Percentiles rank a stretch among this genome's conserved stretches.
These are phyloP conservation scores for Colletotrichum godetiae DNA, from an alignment of 2,329 filamentous ascomycete species.

Conservation along the genomic window DNA sequence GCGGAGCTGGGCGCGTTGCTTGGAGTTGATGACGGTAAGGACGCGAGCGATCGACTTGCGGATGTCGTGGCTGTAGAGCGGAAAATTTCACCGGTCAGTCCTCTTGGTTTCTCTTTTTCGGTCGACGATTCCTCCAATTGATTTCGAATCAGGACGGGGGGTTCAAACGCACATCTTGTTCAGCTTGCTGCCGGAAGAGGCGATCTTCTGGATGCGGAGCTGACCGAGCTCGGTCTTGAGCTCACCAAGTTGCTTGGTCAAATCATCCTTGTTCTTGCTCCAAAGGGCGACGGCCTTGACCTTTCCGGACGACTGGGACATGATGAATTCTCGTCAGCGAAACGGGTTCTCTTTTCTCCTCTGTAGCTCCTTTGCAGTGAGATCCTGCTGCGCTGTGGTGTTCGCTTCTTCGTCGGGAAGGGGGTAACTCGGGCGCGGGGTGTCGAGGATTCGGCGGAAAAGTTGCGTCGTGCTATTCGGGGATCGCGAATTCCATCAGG, in stretches of 20 bases:
- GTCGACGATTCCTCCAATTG: conserved; percentile 33
- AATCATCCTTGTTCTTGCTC: conserved; percentile 99
- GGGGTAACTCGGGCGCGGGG: conserved; percentile 16
- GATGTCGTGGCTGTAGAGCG: conserved; percentile 83
- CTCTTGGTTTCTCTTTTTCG: conserved; percentile 8
- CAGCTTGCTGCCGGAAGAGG: conserved; percentile 94
- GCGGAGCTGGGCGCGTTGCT: conserved; percentile 97
- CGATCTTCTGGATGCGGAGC: conserved; percentile 98
- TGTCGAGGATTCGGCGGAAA: conserved; percentile 16
- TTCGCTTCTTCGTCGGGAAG: conserved; percentile 21
- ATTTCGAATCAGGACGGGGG: conserved; percentile 1
- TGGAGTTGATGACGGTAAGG: conserved; percentile 99
- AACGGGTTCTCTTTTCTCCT: conserved; percentile 1
- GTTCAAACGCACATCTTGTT: conserved; percentile 85
- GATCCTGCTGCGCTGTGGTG: not conserved
- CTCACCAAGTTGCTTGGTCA: conserved; percentile 94
- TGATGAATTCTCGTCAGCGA: conserved; percentile 35
- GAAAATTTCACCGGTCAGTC: conserved; percentile 28
- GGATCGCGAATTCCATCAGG: conserved; percentile 19
- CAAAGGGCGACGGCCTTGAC: conserved; percentile 98
- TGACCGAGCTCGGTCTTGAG: conserved; percentile 96
- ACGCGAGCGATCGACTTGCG: conserved; percentile 99
- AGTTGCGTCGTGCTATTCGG: conserved; percentile 14
- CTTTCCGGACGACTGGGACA: conserved; percentile 63
- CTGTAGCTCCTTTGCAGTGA: not conserved